Base-by-base conservation (phyloP, 805 yeast genomes). In the Zygotorulaspora danielsina region DNA sequence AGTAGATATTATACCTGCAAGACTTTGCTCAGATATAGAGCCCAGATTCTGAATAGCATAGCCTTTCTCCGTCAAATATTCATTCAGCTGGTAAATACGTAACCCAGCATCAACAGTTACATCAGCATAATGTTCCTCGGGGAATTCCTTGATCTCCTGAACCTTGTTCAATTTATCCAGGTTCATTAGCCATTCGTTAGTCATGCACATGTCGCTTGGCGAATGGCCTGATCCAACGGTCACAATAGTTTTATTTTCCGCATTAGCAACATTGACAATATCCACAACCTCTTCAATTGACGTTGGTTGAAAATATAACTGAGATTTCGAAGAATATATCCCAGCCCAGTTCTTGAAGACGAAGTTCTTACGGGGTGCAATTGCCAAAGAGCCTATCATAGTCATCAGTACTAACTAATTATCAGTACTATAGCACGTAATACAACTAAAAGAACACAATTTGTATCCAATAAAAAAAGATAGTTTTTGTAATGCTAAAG, bases 31-130 rank as follows among this genome's bases (percentile, higher is more conserved):
- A 28, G 93, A 79, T 38, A 90, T 90, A 1, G 97, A 88, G 1
- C 97, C 97, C 53, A 93, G 68, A 54, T 84, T 90, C 63, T 90
- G 97, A 42, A 90, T 69, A 4, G 96, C 94, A 43, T 86, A 73
- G 1, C 83, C 81, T 46, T 75, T 71, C 9, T 67, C 46, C 18
- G 77, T 81, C 45, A 90, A 69, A 44, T 70, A 70, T 8, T 78
- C 78, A 60, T 84, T 87, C 56, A 90, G 65, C 57, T 85, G 82
- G 55, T 70, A 80, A 9, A 90, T 66, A 45, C 96, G 71, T 39
- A 85, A 72, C 19, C 98, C 98, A 0, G 96, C 95, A 61, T 90
- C 95, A n/a, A 88, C 96, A 0, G 93, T 83, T 38, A 90, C 79
- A 63, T 90, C 97, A 6, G 94, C 84, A 59, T 70, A 90, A 45